These are phyloP conservation scores for Morella rubra DNA, from an alignment of 306 rosid genomes.

Conservation along the genomic window DNA sequence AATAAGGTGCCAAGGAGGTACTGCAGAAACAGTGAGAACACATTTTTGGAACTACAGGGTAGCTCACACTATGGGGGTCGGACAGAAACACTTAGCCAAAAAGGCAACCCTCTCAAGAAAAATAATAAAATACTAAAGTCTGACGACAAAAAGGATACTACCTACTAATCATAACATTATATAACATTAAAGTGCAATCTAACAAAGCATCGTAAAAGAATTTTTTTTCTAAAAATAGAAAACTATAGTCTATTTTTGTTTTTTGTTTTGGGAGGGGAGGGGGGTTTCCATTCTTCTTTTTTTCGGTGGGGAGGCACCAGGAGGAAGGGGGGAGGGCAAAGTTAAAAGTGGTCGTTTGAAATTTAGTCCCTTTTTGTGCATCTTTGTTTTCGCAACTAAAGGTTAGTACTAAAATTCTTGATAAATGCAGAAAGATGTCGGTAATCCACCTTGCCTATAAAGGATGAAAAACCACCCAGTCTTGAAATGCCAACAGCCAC, in stretches of 20 bases:
- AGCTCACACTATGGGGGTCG: neutral
- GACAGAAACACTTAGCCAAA: neutral
- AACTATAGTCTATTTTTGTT: too few species aligned
- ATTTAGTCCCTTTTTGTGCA: neutral
- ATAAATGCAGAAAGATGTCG: constrained; percentile 6
- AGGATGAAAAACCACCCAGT: constrained; percentile 82
- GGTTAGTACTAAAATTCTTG: neutral
- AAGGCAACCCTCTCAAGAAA: neutral
- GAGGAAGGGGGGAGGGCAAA: neutral
- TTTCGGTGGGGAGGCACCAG: too few species aligned
- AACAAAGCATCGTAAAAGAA: neutral
- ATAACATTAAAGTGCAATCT: neutral
- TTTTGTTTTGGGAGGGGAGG: too few species aligned
- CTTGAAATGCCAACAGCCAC: constrained; percentile 84
- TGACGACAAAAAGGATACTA: neutral
- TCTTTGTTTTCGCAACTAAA: constrained; percentile 2
- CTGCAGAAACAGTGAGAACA: constrained; percentile 5
- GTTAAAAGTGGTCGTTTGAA: neutral
- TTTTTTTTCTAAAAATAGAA: too few species aligned
- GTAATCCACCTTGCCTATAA: constrained; percentile 75
- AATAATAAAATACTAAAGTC: neutral
- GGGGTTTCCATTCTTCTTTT: too few species aligned
- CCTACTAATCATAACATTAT: neutral
- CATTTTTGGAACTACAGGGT: neutral
- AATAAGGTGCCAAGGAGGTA: neutral